Conservation (phyloP, 257 asterid species). For the Nicotiana tabacum region DNA sequence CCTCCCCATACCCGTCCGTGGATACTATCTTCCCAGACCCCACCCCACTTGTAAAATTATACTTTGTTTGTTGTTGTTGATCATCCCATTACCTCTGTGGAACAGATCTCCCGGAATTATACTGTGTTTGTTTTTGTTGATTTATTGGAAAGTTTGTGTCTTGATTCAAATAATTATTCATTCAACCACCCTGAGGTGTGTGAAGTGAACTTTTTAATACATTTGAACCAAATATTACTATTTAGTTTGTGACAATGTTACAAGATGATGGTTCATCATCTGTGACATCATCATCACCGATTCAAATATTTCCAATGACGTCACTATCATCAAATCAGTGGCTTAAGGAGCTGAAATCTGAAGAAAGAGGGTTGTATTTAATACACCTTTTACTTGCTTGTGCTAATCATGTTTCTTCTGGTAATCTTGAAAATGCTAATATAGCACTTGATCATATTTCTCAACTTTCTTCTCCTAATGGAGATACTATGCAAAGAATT, state of each 20-base stretch:
- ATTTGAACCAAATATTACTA: background rate
- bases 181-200: background rate
- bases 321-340: conserved; percentile 61
- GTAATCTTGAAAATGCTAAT: conserved; percentile 77
- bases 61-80: too few species aligned
- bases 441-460: conserved; percentile 86
- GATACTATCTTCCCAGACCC: too few species aligned
- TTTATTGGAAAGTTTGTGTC: background rate
- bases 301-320: conserved; percentile 55
- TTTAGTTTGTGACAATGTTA: conserved; percentile 38
- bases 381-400: conserved; percentile 79
- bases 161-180: background rate
- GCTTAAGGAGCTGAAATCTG: conserved; percentile 83
- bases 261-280: conserved; percentile 93
- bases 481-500: conserved; percentile 92
- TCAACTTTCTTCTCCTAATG: conserved; percentile 74
- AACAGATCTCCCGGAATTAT: too few species aligned
- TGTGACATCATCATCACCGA: conserved; percentile 59
- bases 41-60: too few species aligned
- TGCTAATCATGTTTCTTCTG: conserved; percentile 74
- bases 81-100: too few species aligned
- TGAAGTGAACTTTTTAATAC: background rate
- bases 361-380: conserved; percentile 79
- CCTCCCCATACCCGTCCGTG: too few species aligned
- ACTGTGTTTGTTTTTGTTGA: background rate